Percentiles rank a stretch among this genome's conserved stretches.
phyloP scores from a whole-genome alignment of 345 rosid species.

The Crucihimalaya himalaica region DNA sequence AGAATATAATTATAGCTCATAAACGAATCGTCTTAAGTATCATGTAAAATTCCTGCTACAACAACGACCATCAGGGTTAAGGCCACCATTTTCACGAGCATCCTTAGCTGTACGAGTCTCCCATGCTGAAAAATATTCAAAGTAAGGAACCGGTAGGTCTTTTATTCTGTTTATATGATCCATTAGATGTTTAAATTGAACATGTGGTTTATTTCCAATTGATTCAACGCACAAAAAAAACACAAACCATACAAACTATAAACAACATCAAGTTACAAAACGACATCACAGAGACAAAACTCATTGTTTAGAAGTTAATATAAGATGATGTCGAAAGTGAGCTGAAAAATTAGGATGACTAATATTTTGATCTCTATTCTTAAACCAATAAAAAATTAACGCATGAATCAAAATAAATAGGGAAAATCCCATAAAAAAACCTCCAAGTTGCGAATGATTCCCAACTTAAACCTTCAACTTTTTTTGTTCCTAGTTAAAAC shows the following conservation, averaged over 20 bases:
- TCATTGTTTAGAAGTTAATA: too few species aligned
- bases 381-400: neutral
- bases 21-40: conserved; percentile 84
- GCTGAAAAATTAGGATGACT: neutral
- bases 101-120: conserved; percentile 75
- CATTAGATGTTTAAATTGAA: conserved; percentile 62
- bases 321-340: neutral
- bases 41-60: conserved; percentile 94
- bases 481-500: too few species aligned
- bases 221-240: neutral
- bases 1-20: conserved; percentile 66
- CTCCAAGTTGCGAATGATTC: too few species aligned
- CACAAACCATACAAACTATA: neutral
- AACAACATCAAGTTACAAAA: neutral
- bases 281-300: too few species aligned
- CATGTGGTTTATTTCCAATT: conserved; percentile 50
- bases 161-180: conserved; percentile 78
- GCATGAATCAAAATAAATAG: neutral
- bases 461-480: too few species aligned
- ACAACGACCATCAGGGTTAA: too few species aligned
- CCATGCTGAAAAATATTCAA: conserved; percentile 75
- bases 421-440: too few species aligned
- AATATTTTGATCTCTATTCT: conserved; percentile 5
- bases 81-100: conserved; percentile 65
- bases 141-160: conserved; percentile 73